These are phyloP conservation scores for Rhodotorula taiwanensis DNA, from an alignment of 768 basidiomycete species.

Conservation along the genomic window DNA sequence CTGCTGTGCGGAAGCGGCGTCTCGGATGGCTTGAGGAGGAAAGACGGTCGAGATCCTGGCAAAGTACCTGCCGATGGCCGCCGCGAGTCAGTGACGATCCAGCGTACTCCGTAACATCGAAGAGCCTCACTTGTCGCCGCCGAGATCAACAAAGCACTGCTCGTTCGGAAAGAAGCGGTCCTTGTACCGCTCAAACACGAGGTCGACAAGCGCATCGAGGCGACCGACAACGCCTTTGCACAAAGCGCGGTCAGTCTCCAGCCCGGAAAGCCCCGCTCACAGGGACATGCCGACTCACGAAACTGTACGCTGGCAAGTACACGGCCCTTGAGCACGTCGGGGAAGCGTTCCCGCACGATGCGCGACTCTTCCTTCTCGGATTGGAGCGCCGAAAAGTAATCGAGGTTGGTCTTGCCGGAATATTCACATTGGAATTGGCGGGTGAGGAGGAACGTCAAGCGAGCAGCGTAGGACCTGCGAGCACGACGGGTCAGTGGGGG, in stretches of 20 bases:
- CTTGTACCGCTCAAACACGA: slow-evolving; percentile 90
- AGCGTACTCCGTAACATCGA: no score
- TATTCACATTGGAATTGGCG: slow-evolving; percentile 97
- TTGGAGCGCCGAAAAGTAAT: slow-evolving; percentile 88
- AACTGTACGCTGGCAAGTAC: slow-evolving; percentile 91
- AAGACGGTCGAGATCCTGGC: slow-evolving; percentile 72
- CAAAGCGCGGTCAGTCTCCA: no score
- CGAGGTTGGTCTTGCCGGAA: slow-evolving; percentile 84
- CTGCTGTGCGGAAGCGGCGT: slow-evolving; percentile 47
- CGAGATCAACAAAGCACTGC: slow-evolving; percentile 79
- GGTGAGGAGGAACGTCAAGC: slow-evolving; percentile 88
- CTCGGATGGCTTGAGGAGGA: slow-evolving; percentile 46
- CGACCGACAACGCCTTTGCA: slow-evolving; percentile 99
- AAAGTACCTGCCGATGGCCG: slow-evolving; percentile 58
- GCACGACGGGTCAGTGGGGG: slow-evolving; percentile 3
- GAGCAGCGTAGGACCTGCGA: slow-evolving; percentile 67
- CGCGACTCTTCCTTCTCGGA: slow-evolving; percentile 84
- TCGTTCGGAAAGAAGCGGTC: slow-evolving; percentile 89
- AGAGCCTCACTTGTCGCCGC: slow-evolving; percentile 69
- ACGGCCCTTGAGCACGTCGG: slow-evolving; percentile 82
- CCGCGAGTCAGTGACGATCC: no score
- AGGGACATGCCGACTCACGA: slow-evolving; percentile 59
- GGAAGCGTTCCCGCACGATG: slow-evolving; percentile 83
- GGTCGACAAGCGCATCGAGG: slow-evolving; percentile 87
- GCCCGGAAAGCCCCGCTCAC: slow-evolving; percentile 1